Base-by-base conservation (phyloP, 2,329 filamentous ascomycete species). In the Aspergillus udagawae region DNA sequence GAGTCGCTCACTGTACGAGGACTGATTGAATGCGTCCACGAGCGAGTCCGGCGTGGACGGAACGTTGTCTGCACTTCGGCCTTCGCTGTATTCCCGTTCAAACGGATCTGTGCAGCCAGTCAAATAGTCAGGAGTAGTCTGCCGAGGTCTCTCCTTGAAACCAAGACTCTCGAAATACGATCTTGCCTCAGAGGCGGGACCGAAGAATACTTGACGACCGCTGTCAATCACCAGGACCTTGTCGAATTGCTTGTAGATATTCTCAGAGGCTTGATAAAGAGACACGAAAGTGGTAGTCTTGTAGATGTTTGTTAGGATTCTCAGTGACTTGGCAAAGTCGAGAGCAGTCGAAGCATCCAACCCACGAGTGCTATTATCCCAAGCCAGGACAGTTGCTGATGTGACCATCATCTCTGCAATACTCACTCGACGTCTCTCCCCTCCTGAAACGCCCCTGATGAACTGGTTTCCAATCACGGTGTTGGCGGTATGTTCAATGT, bases 391-490 rank as follows among this genome's bases (percentile, higher is more conserved):
- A 29, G 86, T 88, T 7, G 86, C 87, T 56, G 85, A 86, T 3
- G 88, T 90, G 51, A 90, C 81, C 83, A 92, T 89, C 78, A 90
- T 90, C 72, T 94, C 91, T 0, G 89, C 89, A 59, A 95, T 93
- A 23, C 86, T 89, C 6, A 92, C 90, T 61, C 89, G 86, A 76
- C 91, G 91, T 55, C 88, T 80, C 75, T 93, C 90, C 55, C 88
- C 90, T 60, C 89, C 91, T 49, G 86, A 91, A 0, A 95, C 82
- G 71, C 91, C 92, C 52, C 90, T 86, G 21, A 94, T 83, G 61
- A 93, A 91, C 0, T 85, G 83, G 61, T 94, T 89, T 7, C 92
- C 92, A 27, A 96, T 91, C 29, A 93, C 85, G 0, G 92, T 97
- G 70, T 92, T 84, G 52, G 85, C 83, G 0, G 91, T 95, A 73